Conservation (phyloP, 2,329 filamentous ascomycete genomes). For the Diaporthe sp. region DNA sequence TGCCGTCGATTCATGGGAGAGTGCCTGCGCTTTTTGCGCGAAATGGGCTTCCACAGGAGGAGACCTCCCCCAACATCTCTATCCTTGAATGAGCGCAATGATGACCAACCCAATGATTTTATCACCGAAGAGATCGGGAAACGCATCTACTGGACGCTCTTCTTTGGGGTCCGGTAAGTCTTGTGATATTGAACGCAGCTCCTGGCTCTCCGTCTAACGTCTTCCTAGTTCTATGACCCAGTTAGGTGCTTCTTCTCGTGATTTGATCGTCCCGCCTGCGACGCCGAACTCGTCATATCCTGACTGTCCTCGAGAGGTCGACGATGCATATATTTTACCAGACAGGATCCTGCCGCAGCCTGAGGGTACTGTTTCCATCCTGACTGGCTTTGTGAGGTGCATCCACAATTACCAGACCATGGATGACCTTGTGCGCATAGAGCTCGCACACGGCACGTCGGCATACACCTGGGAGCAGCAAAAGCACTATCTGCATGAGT, state of each 20-base stretch:
- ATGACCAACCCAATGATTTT: conserved; percentile 70
- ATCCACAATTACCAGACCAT: conserved; percentile 85
- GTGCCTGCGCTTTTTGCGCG: conserved; percentile 75
- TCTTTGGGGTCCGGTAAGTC: conserved; percentile 77
- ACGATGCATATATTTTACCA: conserved; percentile 83
- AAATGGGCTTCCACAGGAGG: conserved; percentile 73
- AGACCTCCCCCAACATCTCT: conserved; percentile 53
- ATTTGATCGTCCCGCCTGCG: conserved; percentile 80
- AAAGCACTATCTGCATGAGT: conserved; percentile 77
- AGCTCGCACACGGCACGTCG: conserved; percentile 84
- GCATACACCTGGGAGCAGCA: conserved; percentile 85
- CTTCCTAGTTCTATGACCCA: conserved; percentile 78
- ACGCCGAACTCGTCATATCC: conserved; percentile 83
- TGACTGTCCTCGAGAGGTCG: conserved; percentile 82
- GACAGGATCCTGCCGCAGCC: conserved; percentile 79
- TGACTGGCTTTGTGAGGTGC: conserved; percentile 86
- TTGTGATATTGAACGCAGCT: too few relatives aligned
- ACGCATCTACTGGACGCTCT: conserved; percentile 86
- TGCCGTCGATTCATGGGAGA: conserved; percentile 80
- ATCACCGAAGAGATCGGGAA: conserved; percentile 81
- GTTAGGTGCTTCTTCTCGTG: conserved; percentile 77
- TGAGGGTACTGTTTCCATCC: conserved; percentile 73
- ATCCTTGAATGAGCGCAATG: conserved; percentile 54
- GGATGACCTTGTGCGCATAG: conserved; percentile 81
- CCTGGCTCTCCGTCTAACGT: conserved; percentile 39